phyloP scores from a whole-genome alignment of 371 early-diverging fungal genomes.

The Chytridium lagenaria region DNA sequence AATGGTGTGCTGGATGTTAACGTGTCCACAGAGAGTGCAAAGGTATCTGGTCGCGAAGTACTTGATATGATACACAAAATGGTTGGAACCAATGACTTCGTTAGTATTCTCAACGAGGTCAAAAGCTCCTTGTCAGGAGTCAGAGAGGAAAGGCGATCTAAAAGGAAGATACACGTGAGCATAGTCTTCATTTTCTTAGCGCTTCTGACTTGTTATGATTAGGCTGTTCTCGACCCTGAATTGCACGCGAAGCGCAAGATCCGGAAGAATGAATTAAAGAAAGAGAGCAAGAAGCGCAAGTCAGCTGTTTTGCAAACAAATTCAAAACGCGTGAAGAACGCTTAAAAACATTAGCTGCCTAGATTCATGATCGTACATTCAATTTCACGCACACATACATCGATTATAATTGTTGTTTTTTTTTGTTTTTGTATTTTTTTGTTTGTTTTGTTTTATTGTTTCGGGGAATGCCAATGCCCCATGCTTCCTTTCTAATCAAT shows the following conservation, averaged over 20 bases:
- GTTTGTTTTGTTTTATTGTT: no score
- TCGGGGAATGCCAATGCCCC: no score
- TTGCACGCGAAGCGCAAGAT: constrained; percentile 64
- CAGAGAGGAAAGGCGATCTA: constrained; percentile 69
- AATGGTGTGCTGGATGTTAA: constrained; percentile 11
- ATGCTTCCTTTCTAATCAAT: no score
- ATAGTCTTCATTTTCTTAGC: background rate
- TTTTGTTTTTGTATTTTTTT: no score
- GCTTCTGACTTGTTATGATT: constrained; percentile 20
- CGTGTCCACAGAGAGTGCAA: constrained; percentile 77
- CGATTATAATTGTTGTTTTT: no score
- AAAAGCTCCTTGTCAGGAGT: constrained; percentile 65
- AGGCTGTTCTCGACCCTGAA: constrained; percentile 75
- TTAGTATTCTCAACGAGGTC: constrained; percentile 73
- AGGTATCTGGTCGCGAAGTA: constrained; percentile 79
- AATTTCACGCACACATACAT: no score
- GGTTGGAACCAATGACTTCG: constrained; percentile 78
- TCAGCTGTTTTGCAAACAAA: background rate
- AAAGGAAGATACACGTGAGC: constrained; percentile 67
- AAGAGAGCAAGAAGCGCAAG: constrained; percentile 63
- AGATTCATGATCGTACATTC: no score
- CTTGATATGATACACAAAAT: constrained; percentile 77
- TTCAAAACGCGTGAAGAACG: background rate
- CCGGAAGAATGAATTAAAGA: constrained; percentile 74
- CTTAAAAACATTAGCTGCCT: background rate